phyloP scores from a whole-genome alignment of 352 stramenopile genomes.

The Aphanomyces invadans region DNA sequence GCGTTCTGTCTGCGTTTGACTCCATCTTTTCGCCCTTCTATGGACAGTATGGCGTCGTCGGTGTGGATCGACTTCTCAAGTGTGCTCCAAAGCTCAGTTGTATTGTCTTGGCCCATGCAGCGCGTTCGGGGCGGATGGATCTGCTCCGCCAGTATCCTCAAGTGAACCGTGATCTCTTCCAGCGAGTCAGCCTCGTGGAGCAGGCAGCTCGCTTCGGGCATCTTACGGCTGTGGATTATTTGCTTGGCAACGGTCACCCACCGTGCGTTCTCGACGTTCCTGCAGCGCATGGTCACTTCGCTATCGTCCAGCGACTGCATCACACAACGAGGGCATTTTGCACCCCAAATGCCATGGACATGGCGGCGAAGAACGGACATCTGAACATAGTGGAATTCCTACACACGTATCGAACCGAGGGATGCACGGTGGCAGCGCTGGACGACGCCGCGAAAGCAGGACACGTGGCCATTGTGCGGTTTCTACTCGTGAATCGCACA shows the following conservation, averaged over 20 bases:
- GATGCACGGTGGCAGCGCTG: background rate
- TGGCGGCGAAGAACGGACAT: slow-evolving; percentile 13
- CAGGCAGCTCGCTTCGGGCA: background rate
- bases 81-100: background rate
- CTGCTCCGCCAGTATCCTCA: background rate
- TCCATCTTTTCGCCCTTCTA: background rate
- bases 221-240: background rate
- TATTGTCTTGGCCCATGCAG: background rate
- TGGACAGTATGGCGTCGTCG: background rate
- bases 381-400: slow-evolving; percentile 21
- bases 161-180: background rate
- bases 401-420: background rate
- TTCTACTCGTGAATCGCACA: background rate
- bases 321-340: slow-evolving; percentile 22
- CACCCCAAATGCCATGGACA: slow-evolving; percentile 5
- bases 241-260: background rate
- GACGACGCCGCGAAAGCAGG: slow-evolving; percentile 2
- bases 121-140: background rate
- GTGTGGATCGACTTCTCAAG: slow-evolving; percentile 1
- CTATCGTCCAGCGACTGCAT: slow-evolving; percentile 35
- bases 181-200: background rate
- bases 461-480: background rate
- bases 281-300: slow-evolving; percentile 30
- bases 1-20: background rate
- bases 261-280: slow-evolving; percentile 29